Conservation (phyloP, 139 green algal genomes). For the Nannochloris sp. region DNA sequence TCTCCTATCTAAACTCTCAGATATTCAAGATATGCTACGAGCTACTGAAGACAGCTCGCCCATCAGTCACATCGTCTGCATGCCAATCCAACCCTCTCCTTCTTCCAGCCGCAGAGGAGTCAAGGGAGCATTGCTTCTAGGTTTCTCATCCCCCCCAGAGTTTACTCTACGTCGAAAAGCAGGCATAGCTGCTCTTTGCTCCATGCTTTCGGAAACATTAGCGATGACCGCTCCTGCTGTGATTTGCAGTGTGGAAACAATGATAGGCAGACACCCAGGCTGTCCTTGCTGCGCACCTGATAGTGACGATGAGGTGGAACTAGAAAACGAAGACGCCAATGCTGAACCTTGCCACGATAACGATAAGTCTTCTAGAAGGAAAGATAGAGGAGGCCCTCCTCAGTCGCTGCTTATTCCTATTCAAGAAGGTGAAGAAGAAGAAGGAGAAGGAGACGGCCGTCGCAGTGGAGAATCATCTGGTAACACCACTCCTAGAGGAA, state of each 20-base stretch:
- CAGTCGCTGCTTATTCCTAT: neutral
- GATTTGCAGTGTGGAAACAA: neutral
- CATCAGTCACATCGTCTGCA: neutral
- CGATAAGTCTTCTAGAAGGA: neutral
- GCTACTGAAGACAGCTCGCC: neutral
- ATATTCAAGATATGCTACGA: neutral
- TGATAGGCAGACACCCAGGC: neutral
- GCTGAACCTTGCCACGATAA: neutral
- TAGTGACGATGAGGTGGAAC: neutral
- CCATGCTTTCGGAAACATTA: neutral
- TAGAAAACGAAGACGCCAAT: neutral
- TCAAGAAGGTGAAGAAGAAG: neutral
- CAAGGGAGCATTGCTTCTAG: neutral
- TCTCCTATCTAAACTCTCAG: neutral
- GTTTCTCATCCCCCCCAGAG: neutral
- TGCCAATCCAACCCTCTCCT: neutral
- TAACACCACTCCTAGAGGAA: neutral
- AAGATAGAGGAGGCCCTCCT: too few species aligned
- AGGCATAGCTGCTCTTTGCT: neutral
- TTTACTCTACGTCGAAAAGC: neutral
- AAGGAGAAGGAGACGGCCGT: too few species aligned
- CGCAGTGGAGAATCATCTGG: too few species aligned
- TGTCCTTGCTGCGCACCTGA: neutral
- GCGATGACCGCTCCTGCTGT: neutral
- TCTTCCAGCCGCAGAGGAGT: too few species aligned